These are phyloP conservation scores for Typha latifolia DNA, from an alignment of 176 grass and related monocot genomes.

Conservation along the genomic window DNA sequence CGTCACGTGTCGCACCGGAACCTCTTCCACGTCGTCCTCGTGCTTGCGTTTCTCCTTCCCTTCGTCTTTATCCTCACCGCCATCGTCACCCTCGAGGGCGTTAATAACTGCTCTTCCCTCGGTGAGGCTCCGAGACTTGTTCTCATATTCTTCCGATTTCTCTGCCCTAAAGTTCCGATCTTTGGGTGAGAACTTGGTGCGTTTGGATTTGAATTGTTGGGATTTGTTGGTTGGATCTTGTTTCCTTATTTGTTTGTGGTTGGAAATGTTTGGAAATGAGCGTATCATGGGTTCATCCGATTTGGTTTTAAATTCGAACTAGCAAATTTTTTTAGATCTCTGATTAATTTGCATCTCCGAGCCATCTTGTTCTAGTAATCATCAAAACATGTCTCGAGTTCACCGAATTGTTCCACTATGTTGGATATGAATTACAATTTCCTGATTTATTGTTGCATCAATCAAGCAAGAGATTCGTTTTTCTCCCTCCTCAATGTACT, in stretches of 20 bases:
- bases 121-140: constrained; percentile 25
- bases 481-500: no score
- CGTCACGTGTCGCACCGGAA: constrained; percentile 31
- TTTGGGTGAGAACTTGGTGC: background rate
- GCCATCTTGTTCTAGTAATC: no score
- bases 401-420: no score
- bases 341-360: no score
- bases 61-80: constrained; percentile 61
- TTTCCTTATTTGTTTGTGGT: background rate
- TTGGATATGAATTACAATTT: no score
- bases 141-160: no score
- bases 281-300: background rate
- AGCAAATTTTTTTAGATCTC: no score
- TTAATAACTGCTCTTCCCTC: constrained; percentile 84
- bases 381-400: no score
- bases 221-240: constrained; percentile 2
- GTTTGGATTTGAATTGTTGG: constrained; percentile 5
- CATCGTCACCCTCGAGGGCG: constrained; percentile 70
- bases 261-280: background rate
- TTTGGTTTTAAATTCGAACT: background rate
- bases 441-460: no score
- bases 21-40: constrained; percentile 40
- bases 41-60: constrained; percentile 29
- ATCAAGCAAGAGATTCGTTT: no score
- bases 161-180: constrained; percentile 5